A percentile compares a stretch with the other conserved stretches of the same genome.
Evolutionary conservation across 2,329 filamentous ascomycete species (phyloP).

Genomic region (Aspergillus ochraceus): DNA sequence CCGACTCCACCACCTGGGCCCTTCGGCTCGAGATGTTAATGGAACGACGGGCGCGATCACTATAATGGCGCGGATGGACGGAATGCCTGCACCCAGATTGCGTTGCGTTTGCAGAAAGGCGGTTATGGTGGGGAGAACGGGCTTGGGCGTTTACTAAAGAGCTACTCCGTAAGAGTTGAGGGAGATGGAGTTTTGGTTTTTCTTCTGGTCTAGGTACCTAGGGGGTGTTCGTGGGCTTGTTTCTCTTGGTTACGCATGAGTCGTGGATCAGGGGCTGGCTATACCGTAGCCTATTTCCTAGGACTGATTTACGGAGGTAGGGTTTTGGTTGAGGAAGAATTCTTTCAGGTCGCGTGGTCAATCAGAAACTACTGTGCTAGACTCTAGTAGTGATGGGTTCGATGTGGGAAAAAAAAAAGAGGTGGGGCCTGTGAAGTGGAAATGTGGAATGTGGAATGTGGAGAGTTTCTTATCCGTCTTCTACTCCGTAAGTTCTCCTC

Average conservation of each 20-base stretch:
- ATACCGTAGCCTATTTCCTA: too few species aligned
- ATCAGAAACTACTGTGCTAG: neutral
- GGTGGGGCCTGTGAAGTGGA: neutral
- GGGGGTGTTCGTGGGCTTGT: too few species aligned
- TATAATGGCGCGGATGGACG: neutral
- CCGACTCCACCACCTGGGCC: neutral
- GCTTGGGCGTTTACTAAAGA: neutral
- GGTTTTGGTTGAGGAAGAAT: neutral
- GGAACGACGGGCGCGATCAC: constrained; percentile 5
- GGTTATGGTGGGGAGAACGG: neutral
- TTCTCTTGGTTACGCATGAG: neutral
- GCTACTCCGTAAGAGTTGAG: too few species aligned
- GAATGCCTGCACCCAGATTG: constrained; percentile 5
- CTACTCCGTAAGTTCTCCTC: too few species aligned
- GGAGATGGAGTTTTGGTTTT: too few species aligned
- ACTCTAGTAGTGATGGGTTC: too few species aligned
- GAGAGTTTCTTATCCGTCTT: too few species aligned
- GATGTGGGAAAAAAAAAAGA: too few species aligned
- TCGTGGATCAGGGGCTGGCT: neutral
- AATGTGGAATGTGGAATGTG: too few species aligned
- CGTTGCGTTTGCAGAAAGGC: neutral
- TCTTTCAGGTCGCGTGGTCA: neutral
- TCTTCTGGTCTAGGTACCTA: too few species aligned
- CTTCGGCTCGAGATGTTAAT: constrained; percentile 6
- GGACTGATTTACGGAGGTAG: too few species aligned